Conservation (phyloP, 306 rosid genomes). For the Quillaja saponaria region DNA sequence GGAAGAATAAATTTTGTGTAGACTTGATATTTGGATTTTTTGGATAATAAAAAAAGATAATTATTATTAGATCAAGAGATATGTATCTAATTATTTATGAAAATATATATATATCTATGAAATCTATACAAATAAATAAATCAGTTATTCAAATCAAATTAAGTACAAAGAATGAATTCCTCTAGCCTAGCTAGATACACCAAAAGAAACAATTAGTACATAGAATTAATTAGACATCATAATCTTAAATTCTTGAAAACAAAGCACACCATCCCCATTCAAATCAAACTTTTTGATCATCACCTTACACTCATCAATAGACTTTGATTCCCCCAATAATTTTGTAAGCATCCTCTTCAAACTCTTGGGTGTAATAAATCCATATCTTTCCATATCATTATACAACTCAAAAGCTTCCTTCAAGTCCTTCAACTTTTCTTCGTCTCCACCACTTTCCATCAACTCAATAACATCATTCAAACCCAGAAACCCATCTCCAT, state of each 20-base stretch:
- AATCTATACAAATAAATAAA: no score
- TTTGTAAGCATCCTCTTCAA: conserved; percentile 68
- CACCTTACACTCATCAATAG: conserved; percentile 57
- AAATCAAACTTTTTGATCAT: conserved; percentile 78
- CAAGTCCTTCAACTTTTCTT: conserved; percentile 65
- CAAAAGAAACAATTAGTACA: no score
- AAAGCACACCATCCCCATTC: conserved; percentile 75
- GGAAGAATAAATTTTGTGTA: no score
- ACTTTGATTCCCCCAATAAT: conserved; percentile 65
- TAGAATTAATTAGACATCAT: no score
- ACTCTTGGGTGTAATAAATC: conserved; percentile 70
- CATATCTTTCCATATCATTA: conserved; percentile 60
- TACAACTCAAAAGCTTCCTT: conserved; percentile 70
- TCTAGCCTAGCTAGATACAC: no score
- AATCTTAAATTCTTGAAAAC: conserved; percentile 67
- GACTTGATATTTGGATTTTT: no score
- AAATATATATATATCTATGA: no score
- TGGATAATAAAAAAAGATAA: no score
- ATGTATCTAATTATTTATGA: no score
- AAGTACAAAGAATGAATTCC: no score
- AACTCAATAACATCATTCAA: conserved; percentile 55
- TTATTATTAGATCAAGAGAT: no score
- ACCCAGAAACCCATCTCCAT: conserved; percentile 74
- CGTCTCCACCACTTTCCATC: conserved; percentile 62
- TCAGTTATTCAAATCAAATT: no score